Evolutionary conservation across 768 basidiomycete genomes (phyloP), one percentile per base, ranked within the genome.

Genomic region (Rubroboletus satanas): DNA sequence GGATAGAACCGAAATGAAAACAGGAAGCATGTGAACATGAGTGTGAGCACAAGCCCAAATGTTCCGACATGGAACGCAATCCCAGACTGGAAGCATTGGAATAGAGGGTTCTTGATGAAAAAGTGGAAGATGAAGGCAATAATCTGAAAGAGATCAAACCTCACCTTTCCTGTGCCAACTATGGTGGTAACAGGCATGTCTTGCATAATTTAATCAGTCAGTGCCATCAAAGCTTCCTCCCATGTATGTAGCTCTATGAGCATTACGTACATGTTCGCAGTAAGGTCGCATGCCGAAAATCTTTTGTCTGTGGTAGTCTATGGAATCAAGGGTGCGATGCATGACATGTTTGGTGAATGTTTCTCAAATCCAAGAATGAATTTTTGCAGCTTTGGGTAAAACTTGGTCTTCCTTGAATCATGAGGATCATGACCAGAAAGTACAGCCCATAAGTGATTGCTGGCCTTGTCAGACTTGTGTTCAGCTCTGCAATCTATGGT

Each of bases 141-240:
- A 21, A 21, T 1, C 2, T 3, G 4, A 5, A 26, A 26, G 26
- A 3, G 26, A 5, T 5, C 2, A 9, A 33, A 36, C 15, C 35
- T 36, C 15, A 36, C 9, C 38, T 39, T 39, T 21, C 4, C 38
- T 9, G 10, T 7, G 4, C n/a, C 9, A 18, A 18, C 8, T 0
- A 31, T 2, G 0, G 9, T 12, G 1, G 43, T 14, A 2, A 55
- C 8, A 1, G 43, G 42, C 0, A 32, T 32, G 0, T 7, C 57
- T 50, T 72, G 18, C 33, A 60, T n/a, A 2, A 56, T 7, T 17
- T 69, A 21, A 57, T 70, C 9, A 51, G 46, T 55, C 28, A n/a
- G 6, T 29, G 12, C 26, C 1, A 0, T 42, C 26, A 49, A 18
- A 35, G 12, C 12, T 33, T 17, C 2, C 28, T 62, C 57, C 54